These are phyloP conservation scores for Hericium rajendrae DNA, from an alignment of 768 basidiomycete genomes.

Conservation along the genomic window DNA sequence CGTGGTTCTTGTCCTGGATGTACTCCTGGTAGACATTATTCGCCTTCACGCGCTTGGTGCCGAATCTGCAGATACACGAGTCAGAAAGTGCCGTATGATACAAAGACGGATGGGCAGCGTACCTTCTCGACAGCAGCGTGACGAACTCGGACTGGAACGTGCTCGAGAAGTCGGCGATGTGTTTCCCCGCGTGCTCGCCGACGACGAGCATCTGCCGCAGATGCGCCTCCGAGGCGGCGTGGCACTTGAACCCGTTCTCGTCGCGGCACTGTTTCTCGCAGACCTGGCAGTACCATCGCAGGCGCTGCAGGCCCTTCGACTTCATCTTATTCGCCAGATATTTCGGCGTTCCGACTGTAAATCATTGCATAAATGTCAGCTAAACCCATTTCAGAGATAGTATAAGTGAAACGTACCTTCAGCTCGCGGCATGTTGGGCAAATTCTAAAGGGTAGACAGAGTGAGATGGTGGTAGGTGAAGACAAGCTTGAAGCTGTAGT, in stretches of 20 bases:
- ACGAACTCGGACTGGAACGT: constrained; percentile 92
- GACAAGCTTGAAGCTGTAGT: background rate
- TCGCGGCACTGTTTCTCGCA: constrained; percentile 98
- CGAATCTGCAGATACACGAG: constrained; percentile 43
- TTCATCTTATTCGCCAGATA: constrained; percentile 95
- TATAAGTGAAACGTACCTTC: constrained; percentile 2
- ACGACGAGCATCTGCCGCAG: constrained; percentile 96
- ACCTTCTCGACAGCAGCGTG: constrained; percentile 79
- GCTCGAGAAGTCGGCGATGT: constrained; percentile 83
- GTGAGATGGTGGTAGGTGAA: background rate
- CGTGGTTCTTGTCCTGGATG: constrained; percentile 85
- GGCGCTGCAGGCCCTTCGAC: constrained; percentile 89
- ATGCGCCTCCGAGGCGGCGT: constrained; percentile 80
- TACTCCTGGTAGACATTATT: constrained; percentile 98
- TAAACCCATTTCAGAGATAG: too few species aligned
- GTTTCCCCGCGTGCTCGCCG: constrained; percentile 85
- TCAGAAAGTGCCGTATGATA: constrained; percentile 1
- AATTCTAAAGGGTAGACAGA: background rate
- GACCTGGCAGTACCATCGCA: constrained; percentile 98
- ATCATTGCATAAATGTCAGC: background rate
- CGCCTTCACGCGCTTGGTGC: constrained; percentile 89
- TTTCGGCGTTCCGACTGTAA: constrained; percentile 76
- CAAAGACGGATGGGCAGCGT: constrained; percentile 15
- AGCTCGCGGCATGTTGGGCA: constrained; percentile 10
- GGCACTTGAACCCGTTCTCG: constrained; percentile 99